phyloP scores from a whole-genome alignment of 2,329 filamentous ascomycete species.

The Tolypocladium paradoxum region DNA sequence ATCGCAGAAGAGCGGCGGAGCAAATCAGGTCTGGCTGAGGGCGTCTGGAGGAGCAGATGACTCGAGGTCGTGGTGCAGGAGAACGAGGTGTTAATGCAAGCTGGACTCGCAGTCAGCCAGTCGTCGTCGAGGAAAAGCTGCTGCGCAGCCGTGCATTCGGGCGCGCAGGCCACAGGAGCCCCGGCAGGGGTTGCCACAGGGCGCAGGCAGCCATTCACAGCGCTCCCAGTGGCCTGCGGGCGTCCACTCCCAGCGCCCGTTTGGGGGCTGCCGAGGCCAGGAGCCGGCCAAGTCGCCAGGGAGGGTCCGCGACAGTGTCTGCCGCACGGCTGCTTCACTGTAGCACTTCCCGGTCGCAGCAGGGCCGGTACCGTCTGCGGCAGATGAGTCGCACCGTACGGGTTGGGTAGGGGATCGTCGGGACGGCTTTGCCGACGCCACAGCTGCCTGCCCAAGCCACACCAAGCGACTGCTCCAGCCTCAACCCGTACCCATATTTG shows the following conservation, averaged over 20 bases:
- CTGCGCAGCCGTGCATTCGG: background rate
- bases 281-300: background rate
- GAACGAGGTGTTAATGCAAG: background rate
- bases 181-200: conserved; percentile 2
- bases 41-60: background rate
- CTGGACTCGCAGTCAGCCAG: background rate
- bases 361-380: background rate
- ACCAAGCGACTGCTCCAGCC: background rate
- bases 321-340: background rate
- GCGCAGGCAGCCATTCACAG: conserved; percentile 11
- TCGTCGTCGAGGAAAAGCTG: conserved; percentile 1
- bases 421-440: conserved; percentile 3
- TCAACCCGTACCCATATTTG: background rate
- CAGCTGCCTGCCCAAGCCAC: conserved; percentile 1
- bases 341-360: background rate
- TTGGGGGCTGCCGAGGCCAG: background rate
- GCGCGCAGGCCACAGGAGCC: background rate
- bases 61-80: conserved; percentile 1
- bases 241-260: background rate
- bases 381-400: background rate
- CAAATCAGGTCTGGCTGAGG: conserved; percentile 24
- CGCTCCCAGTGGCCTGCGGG: background rate
- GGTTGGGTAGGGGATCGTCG: conserved; percentile 2
- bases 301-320: background rate
- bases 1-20: conserved; percentile 34